A percentile compares a stretch with the other conserved stretches of the same genome.
phyloP scores from a whole-genome alignment of 139 green algal species.

The Haematococcus sp. region DNA sequence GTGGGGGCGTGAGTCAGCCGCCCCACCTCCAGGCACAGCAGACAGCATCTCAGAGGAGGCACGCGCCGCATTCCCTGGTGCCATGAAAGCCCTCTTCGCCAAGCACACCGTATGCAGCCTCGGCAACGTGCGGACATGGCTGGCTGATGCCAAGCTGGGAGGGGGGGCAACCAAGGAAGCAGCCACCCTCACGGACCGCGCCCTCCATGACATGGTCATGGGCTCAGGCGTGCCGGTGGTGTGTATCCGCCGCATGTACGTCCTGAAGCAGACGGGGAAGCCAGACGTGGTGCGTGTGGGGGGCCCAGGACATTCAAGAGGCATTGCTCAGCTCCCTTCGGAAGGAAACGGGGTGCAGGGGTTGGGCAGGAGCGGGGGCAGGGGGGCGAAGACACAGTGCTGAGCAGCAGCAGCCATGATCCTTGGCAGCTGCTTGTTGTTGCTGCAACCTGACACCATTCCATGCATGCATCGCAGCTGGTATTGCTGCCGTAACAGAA shows the following conservation, averaged over 20 bases:
- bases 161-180: constrained; percentile 1
- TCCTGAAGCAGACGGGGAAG: constrained; percentile 27
- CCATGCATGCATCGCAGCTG: no score
- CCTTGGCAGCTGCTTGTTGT: no score
- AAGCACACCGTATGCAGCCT: constrained; percentile 34
- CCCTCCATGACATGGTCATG: constrained; percentile 25
- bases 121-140: constrained; percentile 32
- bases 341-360: no score
- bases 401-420: no score
- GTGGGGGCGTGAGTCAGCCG: background rate
- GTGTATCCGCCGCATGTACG: constrained; percentile 36
- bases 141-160: constrained; percentile 4
- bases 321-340: no score
- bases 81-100: constrained; percentile 21
- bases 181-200: constrained; percentile 19
- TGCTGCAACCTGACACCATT: no score
- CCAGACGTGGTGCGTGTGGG: constrained; percentile 9
- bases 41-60: constrained; percentile 14
- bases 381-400: no score
- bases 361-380: no score
- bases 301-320: background rate
- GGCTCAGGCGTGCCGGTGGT: constrained; percentile 11
- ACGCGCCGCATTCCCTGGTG: constrained; percentile 10
- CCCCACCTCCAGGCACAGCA: background rate
- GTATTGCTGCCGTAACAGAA: no score